Base-by-base conservation (phyloP, 129 eudicot species). In the Sambucus nigra region DNA sequence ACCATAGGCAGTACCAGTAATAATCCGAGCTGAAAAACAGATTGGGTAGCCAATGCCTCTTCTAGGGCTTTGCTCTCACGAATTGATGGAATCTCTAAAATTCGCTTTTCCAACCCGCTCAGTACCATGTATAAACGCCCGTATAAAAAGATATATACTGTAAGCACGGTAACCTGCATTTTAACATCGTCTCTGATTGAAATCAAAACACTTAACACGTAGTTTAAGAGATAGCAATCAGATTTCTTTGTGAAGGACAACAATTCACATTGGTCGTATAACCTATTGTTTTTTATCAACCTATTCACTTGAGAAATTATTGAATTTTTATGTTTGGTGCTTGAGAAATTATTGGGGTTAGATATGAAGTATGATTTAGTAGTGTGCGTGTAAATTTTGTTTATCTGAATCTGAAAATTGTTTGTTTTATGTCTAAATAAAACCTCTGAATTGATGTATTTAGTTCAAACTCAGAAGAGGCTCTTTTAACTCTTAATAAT, bases 1-100 rank as follows among this genome's bases (percentile, higher is more conserved):
- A 82, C 88, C 97, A 89, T 89, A 9, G 97, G 97, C 55, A 89
- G 83, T 41, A 83, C 77, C 21, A 85, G 68, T 39, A 89, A 51
- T 52, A 89, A 58, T 11, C 97, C 97, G 15, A 89, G 69, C 75
- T 84, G 97, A 60, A 79, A 75, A 18, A 84, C 71, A 0, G 88
- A 77, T 63, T 84, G 95, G 10, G 95, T 63, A 13, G 95, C 95
- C 73, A 89, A 60, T 59, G 97, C 94, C 51, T 68, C 68, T 61
- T 81, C 93, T 9, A 85, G 74, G 29, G 77, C 87, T 35, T 57
- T 75, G 52, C 56, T 81, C 47, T 51, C 21, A 48, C 46, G 64
- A 24, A 72, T 46, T 17, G 58, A 45, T 65, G 87, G 84, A 47
- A 69, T 47, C 13, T 81, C 76, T 58, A 81, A 19, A 7, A 85